Percentiles rank a stretch among this genome's conserved stretches.
phyloP scores from a whole-genome alignment of 2,329 filamentous ascomycete species.

The Aureobasidium sp. region DNA sequence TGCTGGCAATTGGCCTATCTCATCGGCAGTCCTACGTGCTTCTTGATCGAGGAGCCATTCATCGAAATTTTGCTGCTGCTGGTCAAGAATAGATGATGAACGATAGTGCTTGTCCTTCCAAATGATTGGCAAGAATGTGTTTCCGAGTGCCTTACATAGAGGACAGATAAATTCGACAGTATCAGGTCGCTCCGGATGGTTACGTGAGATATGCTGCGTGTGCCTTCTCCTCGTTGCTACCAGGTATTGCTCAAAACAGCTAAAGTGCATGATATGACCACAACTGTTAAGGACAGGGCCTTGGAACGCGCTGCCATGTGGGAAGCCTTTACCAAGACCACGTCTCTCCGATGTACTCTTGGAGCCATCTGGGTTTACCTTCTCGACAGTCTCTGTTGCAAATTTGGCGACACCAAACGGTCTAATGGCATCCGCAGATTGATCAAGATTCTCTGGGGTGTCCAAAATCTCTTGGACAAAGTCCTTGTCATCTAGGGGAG shows the following conservation, averaged over 20 bases:
- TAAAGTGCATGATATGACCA: slow-evolving; percentile 98
- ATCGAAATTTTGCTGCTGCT: slow-evolving; percentile 63
- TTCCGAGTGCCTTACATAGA: slow-evolving; percentile 95
- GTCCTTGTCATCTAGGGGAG: slow-evolving; percentile 82
- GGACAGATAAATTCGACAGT: slow-evolving; percentile 96
- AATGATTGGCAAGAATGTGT: slow-evolving; percentile 92
- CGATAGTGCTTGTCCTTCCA: slow-evolving; percentile 94
- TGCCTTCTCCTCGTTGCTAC: slow-evolving; percentile 87
- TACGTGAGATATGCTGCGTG: slow-evolving; percentile 90
- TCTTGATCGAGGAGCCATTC: slow-evolving; percentile 66
- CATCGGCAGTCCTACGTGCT: neutral
- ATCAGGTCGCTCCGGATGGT: slow-evolving; percentile 86
- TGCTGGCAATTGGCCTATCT: neutral
- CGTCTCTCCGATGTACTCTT: slow-evolving; percentile 80
- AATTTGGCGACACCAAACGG: slow-evolving; percentile 93
- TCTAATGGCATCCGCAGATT: slow-evolving; percentile 82
- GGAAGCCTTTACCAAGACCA: slow-evolving; percentile 90
- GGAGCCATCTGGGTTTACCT: slow-evolving; percentile 77
- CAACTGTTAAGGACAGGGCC: slow-evolving; percentile 92
- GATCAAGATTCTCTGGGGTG: slow-evolving; percentile 84
- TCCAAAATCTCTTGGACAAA: slow-evolving; percentile 85
- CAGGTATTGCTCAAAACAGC: slow-evolving; percentile 93
- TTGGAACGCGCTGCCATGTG: slow-evolving; percentile 64
- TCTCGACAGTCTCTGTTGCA: slow-evolving; percentile 81
- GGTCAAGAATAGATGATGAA: slow-evolving; percentile 74